phyloP scores from a whole-genome alignment of 106 monocot genomes.

The Dendrobium huoshanense region DNA sequence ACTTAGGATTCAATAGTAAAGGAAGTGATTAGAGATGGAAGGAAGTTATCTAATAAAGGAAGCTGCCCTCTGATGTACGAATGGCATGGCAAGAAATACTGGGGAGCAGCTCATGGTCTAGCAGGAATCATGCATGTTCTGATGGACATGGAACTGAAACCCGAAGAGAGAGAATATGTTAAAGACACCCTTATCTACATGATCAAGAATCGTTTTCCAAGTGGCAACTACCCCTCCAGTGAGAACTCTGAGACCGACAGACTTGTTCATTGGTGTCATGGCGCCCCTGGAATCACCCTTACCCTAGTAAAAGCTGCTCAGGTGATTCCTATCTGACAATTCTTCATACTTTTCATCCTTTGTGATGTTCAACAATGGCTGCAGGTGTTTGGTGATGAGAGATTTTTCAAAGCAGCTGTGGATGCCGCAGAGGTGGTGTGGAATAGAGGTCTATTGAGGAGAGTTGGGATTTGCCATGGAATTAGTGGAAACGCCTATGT shows the following conservation, averaged over 20 bases:
- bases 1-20: slow-evolving; percentile 26
- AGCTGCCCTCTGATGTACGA: slow-evolving; percentile 82
- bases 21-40: slow-evolving; percentile 64
- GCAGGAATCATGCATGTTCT: slow-evolving; percentile 93
- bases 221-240: slow-evolving; percentile 84
- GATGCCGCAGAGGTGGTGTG: slow-evolving; percentile 86
- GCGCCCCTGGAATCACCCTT: slow-evolving; percentile 85
- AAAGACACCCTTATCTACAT: slow-evolving; percentile 65
- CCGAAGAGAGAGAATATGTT: slow-evolving; percentile 55
- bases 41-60: slow-evolving; percentile 31
- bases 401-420: slow-evolving; percentile 52
- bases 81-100: slow-evolving; percentile 87
- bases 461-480: slow-evolving; percentile 90
- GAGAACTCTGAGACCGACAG: slow-evolving; percentile 50
- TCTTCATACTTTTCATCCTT: no score
- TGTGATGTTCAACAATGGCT: no score
- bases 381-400: slow-evolving; percentile 64
- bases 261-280: slow-evolving; percentile 97
- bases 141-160: slow-evolving; percentile 58
- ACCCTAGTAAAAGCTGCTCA: slow-evolving; percentile 66
- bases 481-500: slow-evolving; percentile 80
- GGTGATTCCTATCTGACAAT: slow-evolving; percentile 7
- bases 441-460: slow-evolving; percentile 77
- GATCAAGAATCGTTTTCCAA: slow-evolving; percentile 63
- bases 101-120: slow-evolving; percentile 91